Percentiles rank a stretch among this genome's conserved stretches.
phyloP scores from a whole-genome alignment of 2,329 filamentous ascomycete genomes.

The Fusarium pilosicola region DNA sequence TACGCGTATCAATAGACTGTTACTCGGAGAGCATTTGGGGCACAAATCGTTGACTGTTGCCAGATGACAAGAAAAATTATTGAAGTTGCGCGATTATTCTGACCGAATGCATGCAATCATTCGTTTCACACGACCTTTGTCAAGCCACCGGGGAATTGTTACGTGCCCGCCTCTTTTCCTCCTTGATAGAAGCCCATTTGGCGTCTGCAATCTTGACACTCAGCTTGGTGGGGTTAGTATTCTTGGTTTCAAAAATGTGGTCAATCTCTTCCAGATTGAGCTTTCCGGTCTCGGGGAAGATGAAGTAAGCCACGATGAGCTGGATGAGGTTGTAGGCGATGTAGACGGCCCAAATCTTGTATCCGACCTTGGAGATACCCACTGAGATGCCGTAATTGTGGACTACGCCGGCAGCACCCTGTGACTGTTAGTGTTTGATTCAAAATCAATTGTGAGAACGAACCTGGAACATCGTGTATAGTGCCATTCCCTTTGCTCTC shows the following conservation, averaged over 20 bases:
- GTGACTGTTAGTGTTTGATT: too few species aligned
- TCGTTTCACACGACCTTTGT: too few species aligned
- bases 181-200: conserved; percentile 24
- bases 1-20: not conserved
- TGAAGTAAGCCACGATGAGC: conserved; percentile 29
- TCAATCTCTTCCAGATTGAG: conserved; percentile 39
- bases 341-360: conserved; percentile 40
- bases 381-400: conserved; percentile 40
- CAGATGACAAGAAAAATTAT: rapidly evolving
- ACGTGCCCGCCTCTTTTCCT: conserved; percentile 13
- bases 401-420: conserved; percentile 31
- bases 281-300: conserved; percentile 39
- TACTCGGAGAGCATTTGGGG: not conserved
- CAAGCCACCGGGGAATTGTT: not conserved
- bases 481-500: conserved; percentile 38
- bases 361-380: conserved; percentile 30
- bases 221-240: conserved; percentile 14
- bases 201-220: conserved; percentile 28
- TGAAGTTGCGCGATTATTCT: not conserved
- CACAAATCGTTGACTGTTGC: not conserved
- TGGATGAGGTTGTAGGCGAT: conserved; percentile 36
- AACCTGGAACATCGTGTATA: conserved; percentile 39
- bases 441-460: too few species aligned
- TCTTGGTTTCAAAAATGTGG: conserved; percentile 39
- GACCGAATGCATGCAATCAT: too few species aligned